Percentiles rank a stretch among this genome's conserved stretches.
phyloP scores from a whole-genome alignment of 176 grass and related monocot genomes.

The Typha latifolia region DNA sequence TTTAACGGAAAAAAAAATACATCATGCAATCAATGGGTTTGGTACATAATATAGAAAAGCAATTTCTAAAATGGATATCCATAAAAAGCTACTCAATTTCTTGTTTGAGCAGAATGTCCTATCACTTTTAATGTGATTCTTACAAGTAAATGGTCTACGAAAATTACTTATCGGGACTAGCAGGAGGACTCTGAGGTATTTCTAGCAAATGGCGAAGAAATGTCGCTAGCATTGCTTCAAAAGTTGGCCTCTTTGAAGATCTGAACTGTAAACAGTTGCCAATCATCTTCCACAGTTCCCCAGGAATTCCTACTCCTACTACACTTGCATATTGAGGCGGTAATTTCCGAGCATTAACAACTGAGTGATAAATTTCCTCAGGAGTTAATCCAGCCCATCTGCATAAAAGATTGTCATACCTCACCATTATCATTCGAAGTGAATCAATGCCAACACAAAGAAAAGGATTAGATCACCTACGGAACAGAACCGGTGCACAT shows the following conservation, averaged over 20 bases:
- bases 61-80: too few species aligned
- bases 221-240: conserved; percentile 89
- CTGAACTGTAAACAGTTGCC: conserved; percentile 86
- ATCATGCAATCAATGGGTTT: too few species aligned
- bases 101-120: neutral
- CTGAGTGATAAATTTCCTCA: conserved; percentile 77
- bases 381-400: conserved; percentile 95
- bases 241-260: conserved; percentile 76
- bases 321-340: conserved; percentile 96
- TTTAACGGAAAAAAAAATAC: too few species aligned
- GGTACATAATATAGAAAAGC: too few species aligned
- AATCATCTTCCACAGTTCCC: conserved; percentile 99
- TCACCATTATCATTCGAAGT: conserved; percentile 32
- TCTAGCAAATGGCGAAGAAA: conserved; percentile 95
- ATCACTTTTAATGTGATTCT: neutral
- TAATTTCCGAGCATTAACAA: conserved; percentile 76
- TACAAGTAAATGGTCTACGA: neutral
- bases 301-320: conserved; percentile 93
- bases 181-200: conserved; percentile 78
- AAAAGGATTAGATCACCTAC: conserved; percentile 66
- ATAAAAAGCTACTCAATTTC: neutral
- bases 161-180: conserved; percentile 86
- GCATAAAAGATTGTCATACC: conserved; percentile 38
- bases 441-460: conserved; percentile 26
- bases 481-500: conserved; percentile 99